Conservation (phyloP, 352 stramenopile species). For the Globisporangium lucens region DNA sequence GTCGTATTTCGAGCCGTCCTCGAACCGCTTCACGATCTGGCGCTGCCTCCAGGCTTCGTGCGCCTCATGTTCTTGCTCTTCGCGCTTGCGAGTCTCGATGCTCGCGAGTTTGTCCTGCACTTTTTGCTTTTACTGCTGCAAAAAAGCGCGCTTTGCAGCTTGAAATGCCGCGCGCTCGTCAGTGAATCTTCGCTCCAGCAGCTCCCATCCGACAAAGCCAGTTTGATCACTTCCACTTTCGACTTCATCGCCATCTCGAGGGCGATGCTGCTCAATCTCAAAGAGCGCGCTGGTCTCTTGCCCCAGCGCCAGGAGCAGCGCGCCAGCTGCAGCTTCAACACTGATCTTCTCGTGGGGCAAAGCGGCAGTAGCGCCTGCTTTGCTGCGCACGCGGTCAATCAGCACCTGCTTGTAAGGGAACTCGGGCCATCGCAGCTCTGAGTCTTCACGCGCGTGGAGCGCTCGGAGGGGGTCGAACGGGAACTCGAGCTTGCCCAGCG, state of each 20-base stretch:
- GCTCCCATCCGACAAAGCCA: constrained; percentile 18
- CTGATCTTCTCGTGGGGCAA: constrained; percentile 20
- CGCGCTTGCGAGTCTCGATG: constrained; percentile 27
- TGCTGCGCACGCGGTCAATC: constrained; percentile 46
- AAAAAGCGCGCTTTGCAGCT: constrained; percentile 39
- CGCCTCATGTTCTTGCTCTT: constrained; percentile 29
- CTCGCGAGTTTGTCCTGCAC: constrained; percentile 32
- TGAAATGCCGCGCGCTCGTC: constrained; percentile 48
- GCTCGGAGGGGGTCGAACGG: constrained; percentile 53
- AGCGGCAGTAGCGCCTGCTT: constrained; percentile 23
- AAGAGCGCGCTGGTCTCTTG: constrained; percentile 42
- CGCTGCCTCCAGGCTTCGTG: constrained; percentile 36
- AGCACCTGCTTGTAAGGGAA: constrained; percentile 69
- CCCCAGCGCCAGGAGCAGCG: constrained; percentile 44
- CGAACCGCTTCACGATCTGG: constrained; percentile 60
- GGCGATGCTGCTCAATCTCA: constrained; percentile 36
- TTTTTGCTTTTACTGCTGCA: constrained; percentile 38
- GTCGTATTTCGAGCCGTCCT: constrained; percentile 69
- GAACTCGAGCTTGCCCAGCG: constrained; percentile 37
- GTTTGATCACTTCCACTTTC: not conserved
- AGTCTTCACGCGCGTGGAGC: constrained; percentile 42
- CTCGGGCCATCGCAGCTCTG: constrained; percentile 50
- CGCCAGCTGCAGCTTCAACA: constrained; percentile 42
- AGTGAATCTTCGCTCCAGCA: constrained; percentile 37
- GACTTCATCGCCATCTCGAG: constrained; percentile 8